Percentiles rank a stretch among this genome's conserved stretches.
Evolutionary conservation across 2,329 filamentous ascomycete genomes (phyloP).

Genomic region (Microcyclosporella mali): DNA sequence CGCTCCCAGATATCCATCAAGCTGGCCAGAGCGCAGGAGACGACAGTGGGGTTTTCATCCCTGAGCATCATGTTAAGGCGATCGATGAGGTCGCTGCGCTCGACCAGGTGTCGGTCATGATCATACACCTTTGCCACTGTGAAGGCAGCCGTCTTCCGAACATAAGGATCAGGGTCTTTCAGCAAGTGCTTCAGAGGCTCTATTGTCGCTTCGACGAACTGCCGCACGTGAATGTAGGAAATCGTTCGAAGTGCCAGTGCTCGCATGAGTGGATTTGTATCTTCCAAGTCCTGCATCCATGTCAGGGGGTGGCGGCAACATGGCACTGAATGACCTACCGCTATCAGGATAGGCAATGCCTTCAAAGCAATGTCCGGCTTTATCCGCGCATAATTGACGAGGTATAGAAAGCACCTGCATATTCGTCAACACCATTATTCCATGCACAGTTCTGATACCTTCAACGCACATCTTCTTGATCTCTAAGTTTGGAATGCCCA

Average conservation of each 20-base stretch:
- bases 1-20: slow-evolving; percentile 98
- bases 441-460: neutral
- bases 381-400: slow-evolving; percentile 94
- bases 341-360: slow-evolving; percentile 78
- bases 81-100: slow-evolving; percentile 86
- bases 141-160: slow-evolving; percentile 93
- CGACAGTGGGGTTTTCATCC: slow-evolving; percentile 95
- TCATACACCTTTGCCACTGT: slow-evolving; percentile 97
- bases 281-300: slow-evolving; percentile 72
- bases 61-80: slow-evolving; percentile 80
- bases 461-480: slow-evolving; percentile 94
- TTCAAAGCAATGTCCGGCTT: slow-evolving; percentile 92
- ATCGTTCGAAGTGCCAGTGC: slow-evolving; percentile 90
- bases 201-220: slow-evolving; percentile 89
- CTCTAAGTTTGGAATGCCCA: slow-evolving; percentile 89
- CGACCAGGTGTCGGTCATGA: slow-evolving; percentile 84
- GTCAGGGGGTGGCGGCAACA: neutral
- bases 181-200: slow-evolving; percentile 77
- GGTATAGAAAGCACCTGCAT: slow-evolving; percentile 86
- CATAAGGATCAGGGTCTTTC: slow-evolving; percentile 84
- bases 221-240: slow-evolving; percentile 92
- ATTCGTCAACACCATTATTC: slow-evolving; percentile 26
- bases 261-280: slow-evolving; percentile 83
- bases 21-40: slow-evolving; percentile 83
- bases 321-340: slow-evolving; percentile 46